These are phyloP conservation scores for Postia placenta DNA, from an alignment of 768 basidiomycete species.

Conservation along the genomic window DNA sequence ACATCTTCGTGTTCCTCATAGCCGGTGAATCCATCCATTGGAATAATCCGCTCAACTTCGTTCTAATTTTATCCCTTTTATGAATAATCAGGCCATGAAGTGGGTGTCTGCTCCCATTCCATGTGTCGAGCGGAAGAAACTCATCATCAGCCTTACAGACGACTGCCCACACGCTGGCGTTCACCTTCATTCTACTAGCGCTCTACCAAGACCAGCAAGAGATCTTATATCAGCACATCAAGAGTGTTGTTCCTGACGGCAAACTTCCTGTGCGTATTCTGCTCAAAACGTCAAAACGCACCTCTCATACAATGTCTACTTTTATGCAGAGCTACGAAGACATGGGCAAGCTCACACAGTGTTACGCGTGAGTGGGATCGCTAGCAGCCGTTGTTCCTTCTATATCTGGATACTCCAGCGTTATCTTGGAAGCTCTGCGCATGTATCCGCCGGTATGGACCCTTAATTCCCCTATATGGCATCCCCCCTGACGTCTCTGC, in stretches of 20 bases:
- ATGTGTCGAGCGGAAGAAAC: too few relatives aligned
- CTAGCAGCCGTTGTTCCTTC: too few relatives aligned
- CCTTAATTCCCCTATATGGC: too few relatives aligned
- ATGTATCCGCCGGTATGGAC: slow-evolving; percentile 23
- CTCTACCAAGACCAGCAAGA: slow-evolving; percentile 36
- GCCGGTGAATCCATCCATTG: slow-evolving; percentile 30
- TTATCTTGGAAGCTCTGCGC: slow-evolving; percentile 29
- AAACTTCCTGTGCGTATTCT: slow-evolving; percentile 20
- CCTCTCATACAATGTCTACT: not conserved
- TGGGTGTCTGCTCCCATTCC: too few relatives aligned
- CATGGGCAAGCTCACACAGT: slow-evolving; percentile 15
- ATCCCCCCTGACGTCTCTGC: too few relatives aligned
- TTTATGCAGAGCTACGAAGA: slow-evolving; percentile 24
- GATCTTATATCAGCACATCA: slow-evolving; percentile 27
- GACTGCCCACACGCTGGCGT: slow-evolving; percentile 29
- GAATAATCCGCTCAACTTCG: too few relatives aligned
- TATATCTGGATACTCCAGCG: slow-evolving; percentile 11
- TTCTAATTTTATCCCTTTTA: too few relatives aligned
- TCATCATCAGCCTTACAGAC: too few relatives aligned
- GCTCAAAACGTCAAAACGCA: not conserved
- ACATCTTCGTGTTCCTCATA: slow-evolving; percentile 41
- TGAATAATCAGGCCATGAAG: slow-evolving; percentile 40
- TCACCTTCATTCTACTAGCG: slow-evolving; percentile 31
- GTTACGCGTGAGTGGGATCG: slow-evolving; percentile 22
- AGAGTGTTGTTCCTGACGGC: slow-evolving; percentile 20